Evolutionary conservation across 106 monocot species (phyloP), one percentile per base, ranked within the genome.

Genomic region (Platanthera guangdongensis): DNA sequence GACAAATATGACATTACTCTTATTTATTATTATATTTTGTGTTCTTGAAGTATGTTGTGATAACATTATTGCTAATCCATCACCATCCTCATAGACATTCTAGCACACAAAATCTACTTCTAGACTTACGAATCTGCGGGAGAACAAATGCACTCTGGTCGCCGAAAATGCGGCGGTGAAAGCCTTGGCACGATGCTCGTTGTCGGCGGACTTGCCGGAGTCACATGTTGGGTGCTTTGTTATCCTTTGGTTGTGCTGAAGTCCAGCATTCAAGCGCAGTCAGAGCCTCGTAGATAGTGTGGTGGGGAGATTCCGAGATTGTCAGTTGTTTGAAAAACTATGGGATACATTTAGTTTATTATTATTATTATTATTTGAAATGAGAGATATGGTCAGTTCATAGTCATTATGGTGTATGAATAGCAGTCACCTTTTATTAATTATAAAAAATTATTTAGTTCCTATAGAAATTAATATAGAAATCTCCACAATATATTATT

Each of bases 231-330:
- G 96, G 78, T 91, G 6, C 88, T 80, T 51, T 93, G 96, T 81
- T 97, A 97, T 74, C 96, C 96, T 2, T 52, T 93, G 50, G 96
- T 91, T 59, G 93, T 97, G 74, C 76, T 97, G 25, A 97, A 97
- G 74, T 91, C 96, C 3, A 79, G 96, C 63, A 73, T 97, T 32
- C 93, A 97, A 76, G 96, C 90, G 0, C 93, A 97, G 28, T 74
- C 82, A 0, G 39, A 25, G 68, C 9, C 59, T 30, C 63, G 51
- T 0, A 90, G 78, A 69, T 97, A 97, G 82, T 16, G 14, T n/a
- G 96, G 97, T 0, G 0, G 25, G 25, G 25, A 25, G 8, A n/a
- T n/a, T n/a, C n/a, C n/a, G n/a, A n/a, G n/a, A 79, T 97, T 47
- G 72, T 79, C 8, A 91, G 93, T 75, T 97, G 93, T 74, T 83